Base-by-base conservation (phyloP, 2,329 filamentous ascomycete genomes). In the Aspergillus latus region DNA sequence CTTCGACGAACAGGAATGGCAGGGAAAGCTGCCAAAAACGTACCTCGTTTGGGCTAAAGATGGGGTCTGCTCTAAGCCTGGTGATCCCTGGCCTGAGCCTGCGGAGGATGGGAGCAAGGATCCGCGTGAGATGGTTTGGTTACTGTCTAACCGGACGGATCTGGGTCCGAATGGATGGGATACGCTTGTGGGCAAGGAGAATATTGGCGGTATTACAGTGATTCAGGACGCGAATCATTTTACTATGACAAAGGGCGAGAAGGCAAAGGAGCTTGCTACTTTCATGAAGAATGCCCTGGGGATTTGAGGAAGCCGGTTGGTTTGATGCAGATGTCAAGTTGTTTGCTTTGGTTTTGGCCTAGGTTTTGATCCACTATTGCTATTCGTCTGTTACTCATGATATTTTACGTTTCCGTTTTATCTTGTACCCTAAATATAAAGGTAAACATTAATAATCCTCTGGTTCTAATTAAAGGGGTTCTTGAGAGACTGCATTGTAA, bases 121-220 rank as follows among this genome's bases (percentile, higher is more conserved):
- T 51, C 75, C 77, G 1, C 71, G 75, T 45, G 77, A 76, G 58
- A 79, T 81, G 78, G 71, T 74, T 48, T 81, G 77, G 73, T 62
- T 82, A 50, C 65, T 79, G 46, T 76, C 79, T 56, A 75, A 78
- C 60, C 71, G 78, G 42, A 76, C 69, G 10, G 76, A 81, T 49
- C 75, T 80, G 54, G 76, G 77, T 2, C 71, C 75, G 2, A 78
- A 78, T 59, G 75, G 76, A 28, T 81, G 78, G 78, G 74, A 78
- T 55, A 71, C 70, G 5, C 67, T 81, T 29, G 69, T 80, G 30
- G 72, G 72, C 4, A 56, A 66, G 3, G 65, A 73, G 45, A 72
- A 76, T 49, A 62, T 73, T 1, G 68, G 68, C 7, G 61, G 64
- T 0, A 73, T 73, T 39, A 68, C 67, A 3, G 54, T 69, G 13